Base-by-base conservation (phyloP, 768 basidiomycete species). In the Calvatia gigantea region DNA sequence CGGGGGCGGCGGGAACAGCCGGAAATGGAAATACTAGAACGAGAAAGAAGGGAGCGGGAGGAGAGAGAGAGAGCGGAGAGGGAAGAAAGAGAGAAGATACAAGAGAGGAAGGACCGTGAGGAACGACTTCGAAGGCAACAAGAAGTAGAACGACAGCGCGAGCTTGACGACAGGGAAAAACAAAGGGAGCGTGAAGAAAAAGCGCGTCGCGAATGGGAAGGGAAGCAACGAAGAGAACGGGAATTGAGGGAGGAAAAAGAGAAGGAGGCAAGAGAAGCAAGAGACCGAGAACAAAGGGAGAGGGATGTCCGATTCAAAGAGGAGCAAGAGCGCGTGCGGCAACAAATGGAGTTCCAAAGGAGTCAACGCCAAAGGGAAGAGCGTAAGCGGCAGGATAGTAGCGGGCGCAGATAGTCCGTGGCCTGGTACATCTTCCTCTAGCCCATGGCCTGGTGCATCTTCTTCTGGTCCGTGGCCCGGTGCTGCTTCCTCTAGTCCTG, bases 331-430 rank as follows among this genome's bases (percentile, higher is more conserved):
- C 56, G 58, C 25, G 37, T 61, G 7, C 57, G 63, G 28, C 72
- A 75, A 56, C 74, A 76, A 59, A 67, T 73, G 54, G 73, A 79
- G 31, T 76, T 69, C 61, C 70, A 69, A 37, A 68, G 68, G 58
- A 70, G 76, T n/a, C 77, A 62, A 47, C 71, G 70, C n/a, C 71
- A 69, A 11, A 60, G 65, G n/a, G 74, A 75, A 53, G 77, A 81
- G 57, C 74, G 78, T 28, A 77, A 75, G 61, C 70, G 75, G 8
- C 76, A 78, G 43, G 73, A 74, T 49, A 78, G 72, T 54, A n/a
- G 56, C 65, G n/a, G 72, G 71, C 3, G 48, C 64, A n/a, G 75
- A 72, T n/a, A 62, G 58, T 51, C 58, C 62, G 41, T 73, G 73
- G 70, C 47, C 60, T 6, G 56, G 66, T 23, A 56, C 68, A 1